Evolutionary conservation across 352 stramenopile genomes (phyloP), one percentile per base, ranked within the genome.

Genomic region (Plasmopara viticola): DNA sequence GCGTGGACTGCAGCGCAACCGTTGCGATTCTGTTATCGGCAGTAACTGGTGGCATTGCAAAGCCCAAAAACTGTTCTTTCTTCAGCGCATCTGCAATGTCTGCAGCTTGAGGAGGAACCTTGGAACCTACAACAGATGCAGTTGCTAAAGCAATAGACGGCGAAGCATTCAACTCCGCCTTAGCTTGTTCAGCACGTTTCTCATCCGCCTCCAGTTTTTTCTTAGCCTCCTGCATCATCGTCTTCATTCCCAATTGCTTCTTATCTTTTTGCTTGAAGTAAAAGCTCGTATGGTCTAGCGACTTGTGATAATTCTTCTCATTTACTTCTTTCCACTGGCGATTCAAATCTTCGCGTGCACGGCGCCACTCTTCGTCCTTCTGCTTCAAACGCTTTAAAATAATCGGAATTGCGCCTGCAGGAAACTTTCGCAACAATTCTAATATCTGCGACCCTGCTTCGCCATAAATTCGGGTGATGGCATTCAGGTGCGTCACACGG

Each of bases 181-280:
- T 74, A 0, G 46, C 51, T 25, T 70, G 60, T 45, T 62, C 47
- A 13, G 56, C 29, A 2, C 50, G 45, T 49, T 90, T 86, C 30
- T 90, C 77, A 35, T 77, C 69, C 28, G 63, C 57, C 39, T 90
- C 82, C 4, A 91, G 54, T 49, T 88, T 86, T 68, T 92, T 91
- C 64, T 92, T 93, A 2, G 81, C 84, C 41, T 93, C 76, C 40
- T 86, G 75, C 25, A 98, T 60, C 34, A 99, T 72, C 44, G 87
- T 90, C 64, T 98, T 98, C 56, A 96, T 93, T 44, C 86, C 97
- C 31, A 92, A 97, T 14, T 92, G 86, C 60, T 97, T 97, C 78
- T 99, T 99, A 68, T 99, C 97, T 51, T 91, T 96, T 44, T 97
- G 92, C 66, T 97, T 96, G 72, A 98, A 99, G 66, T 98, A 98